A percentile compares a stretch with the other conserved stretches of the same genome.
Evolutionary conservation across 2,329 filamentous ascomycete species (phyloP).

Genomic region (Cercospora sojina): DNA sequence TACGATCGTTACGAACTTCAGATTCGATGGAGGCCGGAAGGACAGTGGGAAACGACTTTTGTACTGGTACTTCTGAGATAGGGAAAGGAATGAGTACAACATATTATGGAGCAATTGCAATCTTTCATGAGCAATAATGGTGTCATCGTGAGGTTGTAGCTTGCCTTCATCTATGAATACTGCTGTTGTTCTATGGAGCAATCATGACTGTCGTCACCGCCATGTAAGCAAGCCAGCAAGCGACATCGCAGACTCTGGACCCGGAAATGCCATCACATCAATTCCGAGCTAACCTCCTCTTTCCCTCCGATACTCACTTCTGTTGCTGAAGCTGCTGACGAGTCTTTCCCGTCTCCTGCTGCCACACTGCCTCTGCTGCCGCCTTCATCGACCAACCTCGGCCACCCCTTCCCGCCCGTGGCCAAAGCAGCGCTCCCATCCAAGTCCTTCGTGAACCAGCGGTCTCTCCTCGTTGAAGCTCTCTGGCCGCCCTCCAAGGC

Average conservation of each 20-base stretch:
- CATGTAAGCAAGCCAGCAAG: too few species aligned
- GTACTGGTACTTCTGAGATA: neutral
- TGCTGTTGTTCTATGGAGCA: too few species aligned
- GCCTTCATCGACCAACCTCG: conserved; percentile 12
- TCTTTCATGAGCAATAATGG: neutral
- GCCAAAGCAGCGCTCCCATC: conserved; percentile 62
- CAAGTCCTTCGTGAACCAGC: conserved; percentile 66
- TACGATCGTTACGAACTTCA: neutral
- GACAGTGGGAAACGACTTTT: neutral
- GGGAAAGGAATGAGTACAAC: neutral
- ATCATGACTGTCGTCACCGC: too few species aligned
- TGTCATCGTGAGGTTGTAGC: too few species aligned
- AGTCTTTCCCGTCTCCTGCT: neutral
- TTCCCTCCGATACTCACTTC: neutral
- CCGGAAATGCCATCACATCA: neutral
- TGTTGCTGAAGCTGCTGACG: neutral
- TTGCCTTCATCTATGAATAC: too few species aligned
- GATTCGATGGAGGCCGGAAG: neutral
- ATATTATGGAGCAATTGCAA: neutral
- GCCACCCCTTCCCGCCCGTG: conserved; percentile 54
- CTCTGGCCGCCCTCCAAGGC: conserved; percentile 69
- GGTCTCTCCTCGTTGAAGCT: conserved; percentile 64
- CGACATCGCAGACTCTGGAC: too few species aligned
- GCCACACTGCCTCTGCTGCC: neutral
- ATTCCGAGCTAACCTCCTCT: neutral